phyloP scores from a whole-genome alignment of 2,329 filamentous ascomycete species.

The Immersiporthe knoxdaviesiana region DNA sequence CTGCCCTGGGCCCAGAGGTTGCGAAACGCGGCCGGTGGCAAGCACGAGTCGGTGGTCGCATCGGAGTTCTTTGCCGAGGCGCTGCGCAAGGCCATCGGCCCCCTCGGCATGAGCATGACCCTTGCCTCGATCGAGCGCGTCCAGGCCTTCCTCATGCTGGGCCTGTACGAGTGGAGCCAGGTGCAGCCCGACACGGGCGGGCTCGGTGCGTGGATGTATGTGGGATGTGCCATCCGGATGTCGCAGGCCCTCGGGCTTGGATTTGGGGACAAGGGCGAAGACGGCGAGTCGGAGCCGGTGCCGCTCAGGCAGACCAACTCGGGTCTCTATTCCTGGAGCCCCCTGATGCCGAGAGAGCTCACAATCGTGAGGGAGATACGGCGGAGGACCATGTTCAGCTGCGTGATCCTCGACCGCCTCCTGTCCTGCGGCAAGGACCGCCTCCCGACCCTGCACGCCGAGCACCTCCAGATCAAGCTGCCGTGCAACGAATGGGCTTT shows the following conservation, averaged over 20 bases:
- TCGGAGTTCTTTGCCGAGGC: conserved; percentile 68
- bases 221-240: conserved; percentile 66
- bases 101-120: conserved; percentile 51
- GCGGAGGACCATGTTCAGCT: conserved; percentile 74
- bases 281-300: conserved; percentile 1
- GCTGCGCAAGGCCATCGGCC: conserved; percentile 55
- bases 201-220: conserved; percentile 66
- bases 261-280: conserved; percentile 52
- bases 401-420: conserved; percentile 72
- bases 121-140: conserved; percentile 63
- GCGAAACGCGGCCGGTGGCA: conserved; percentile 40
- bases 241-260: conserved; percentile 65
- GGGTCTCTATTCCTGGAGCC: background rate
- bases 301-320: background rate
- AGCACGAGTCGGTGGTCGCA: conserved; percentile 56
- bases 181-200: conserved; percentile 54
- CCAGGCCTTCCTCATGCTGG: conserved; percentile 72
- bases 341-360: conserved; percentile 33
- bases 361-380: conserved; percentile 66
- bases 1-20: conserved; percentile 41
- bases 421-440: conserved; percentile 67
- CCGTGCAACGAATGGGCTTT: conserved; percentile 70
- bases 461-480: conserved; percentile 66
- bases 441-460: conserved; percentile 59
- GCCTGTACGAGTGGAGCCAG: conserved; percentile 73